Conservation (phyloP, 768 basidiomycete species). For the Trametes cingulata region DNA sequence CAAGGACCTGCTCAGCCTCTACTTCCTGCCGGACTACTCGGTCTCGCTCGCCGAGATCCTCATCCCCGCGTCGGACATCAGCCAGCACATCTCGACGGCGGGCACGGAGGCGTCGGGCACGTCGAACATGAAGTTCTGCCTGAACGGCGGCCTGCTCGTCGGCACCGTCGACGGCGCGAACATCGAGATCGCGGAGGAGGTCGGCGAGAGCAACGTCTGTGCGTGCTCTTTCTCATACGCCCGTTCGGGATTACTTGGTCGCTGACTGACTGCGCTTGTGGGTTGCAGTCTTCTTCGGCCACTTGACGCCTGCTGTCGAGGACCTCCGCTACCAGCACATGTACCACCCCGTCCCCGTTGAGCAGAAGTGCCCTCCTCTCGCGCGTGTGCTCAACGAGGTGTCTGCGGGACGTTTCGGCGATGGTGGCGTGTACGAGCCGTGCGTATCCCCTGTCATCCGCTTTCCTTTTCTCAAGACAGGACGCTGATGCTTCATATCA, state of each 20-base stretch:
- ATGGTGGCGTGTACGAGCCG: constrained; percentile 82
- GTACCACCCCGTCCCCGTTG: constrained; percentile 79
- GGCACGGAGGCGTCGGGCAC: constrained; percentile 89
- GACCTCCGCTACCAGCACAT: constrained; percentile 83
- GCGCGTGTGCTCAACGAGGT: constrained; percentile 78
- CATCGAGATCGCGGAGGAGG: constrained; percentile 95
- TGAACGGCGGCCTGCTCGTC: constrained; percentile 87
- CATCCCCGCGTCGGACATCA: constrained; percentile 92
- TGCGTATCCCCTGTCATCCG: constrained; percentile 40
- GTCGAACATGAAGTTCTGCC: constrained; percentile 87
- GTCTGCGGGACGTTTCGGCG: constrained; percentile 79
- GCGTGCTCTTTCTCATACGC: constrained; percentile 38
- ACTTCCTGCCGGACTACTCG: constrained; percentile 96
- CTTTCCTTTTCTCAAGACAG: not conserved
- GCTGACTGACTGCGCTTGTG: not conserved
- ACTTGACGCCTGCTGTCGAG: constrained; percentile 85
- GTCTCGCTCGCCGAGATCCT: constrained; percentile 82
- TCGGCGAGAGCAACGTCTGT: constrained; percentile 92
- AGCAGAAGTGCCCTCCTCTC: constrained; percentile 81
- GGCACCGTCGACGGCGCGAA: constrained; percentile 96
- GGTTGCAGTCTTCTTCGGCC: constrained; percentile 80
- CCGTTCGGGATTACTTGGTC: not conserved
- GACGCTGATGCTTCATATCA: constrained; percentile 24
- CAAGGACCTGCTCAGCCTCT: constrained; percentile 80
- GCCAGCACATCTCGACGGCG: constrained; percentile 96